phyloP scores from a whole-genome alignment of 179 eudicot species.

The Silene vulgaris region DNA sequence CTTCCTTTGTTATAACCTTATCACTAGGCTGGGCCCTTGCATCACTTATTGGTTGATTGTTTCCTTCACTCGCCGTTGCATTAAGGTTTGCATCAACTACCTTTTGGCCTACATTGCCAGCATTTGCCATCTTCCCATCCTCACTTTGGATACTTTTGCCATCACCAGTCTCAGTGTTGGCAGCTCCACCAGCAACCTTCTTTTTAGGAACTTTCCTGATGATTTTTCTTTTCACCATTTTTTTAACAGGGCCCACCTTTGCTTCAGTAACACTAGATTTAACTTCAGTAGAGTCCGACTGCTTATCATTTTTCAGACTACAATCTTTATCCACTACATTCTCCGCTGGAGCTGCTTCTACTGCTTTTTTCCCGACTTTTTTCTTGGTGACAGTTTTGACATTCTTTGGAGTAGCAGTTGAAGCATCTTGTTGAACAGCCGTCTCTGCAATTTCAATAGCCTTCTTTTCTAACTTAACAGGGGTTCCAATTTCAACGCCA shows the following conservation, averaged over 20 bases:
- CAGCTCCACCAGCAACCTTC: constrained; percentile 37
- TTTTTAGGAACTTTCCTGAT: constrained; percentile 66
- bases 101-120: constrained; percentile 25
- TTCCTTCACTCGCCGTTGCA: constrained; percentile 26
- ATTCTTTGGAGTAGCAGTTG: constrained; percentile 38
- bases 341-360: constrained; percentile 29
- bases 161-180: constrained; percentile 31
- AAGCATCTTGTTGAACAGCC: constrained; percentile 38
- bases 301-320: constrained; percentile 23
- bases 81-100: constrained; percentile 26
- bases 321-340: constrained; percentile 30
- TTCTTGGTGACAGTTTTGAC: constrained; percentile 55
- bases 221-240: constrained; percentile 62
- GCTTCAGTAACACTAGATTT: constrained; percentile 32
- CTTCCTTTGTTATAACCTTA: constrained; percentile 33
- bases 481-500: constrained; percentile 30
- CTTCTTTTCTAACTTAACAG: constrained; percentile 38
- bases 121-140: constrained; percentile 22
- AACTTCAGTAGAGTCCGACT: constrained; percentile 35
- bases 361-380: constrained; percentile 50
- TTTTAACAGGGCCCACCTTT: constrained; percentile 44
- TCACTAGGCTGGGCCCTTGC: constrained; percentile 23
- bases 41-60: constrained; percentile 25
- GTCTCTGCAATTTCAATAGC: constrained; percentile 34
- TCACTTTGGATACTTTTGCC: constrained; percentile 24